These are phyloP conservation scores for Colletotrichum plurivorum DNA, from an alignment of 2,329 filamentous ascomycete species.

Conservation along the genomic window DNA sequence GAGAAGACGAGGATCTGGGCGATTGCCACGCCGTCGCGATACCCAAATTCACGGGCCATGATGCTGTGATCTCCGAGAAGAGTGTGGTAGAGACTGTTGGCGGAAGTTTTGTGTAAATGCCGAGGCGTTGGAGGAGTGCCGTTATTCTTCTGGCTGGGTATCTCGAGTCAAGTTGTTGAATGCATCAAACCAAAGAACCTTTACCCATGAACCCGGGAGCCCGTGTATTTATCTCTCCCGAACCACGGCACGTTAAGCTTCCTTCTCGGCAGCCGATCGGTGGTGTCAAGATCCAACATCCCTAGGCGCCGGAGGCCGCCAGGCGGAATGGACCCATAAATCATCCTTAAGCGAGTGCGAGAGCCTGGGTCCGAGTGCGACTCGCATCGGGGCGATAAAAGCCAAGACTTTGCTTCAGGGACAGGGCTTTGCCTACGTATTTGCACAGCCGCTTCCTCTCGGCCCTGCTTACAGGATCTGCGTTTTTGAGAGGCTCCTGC, in stretches of 20 bases:
- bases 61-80: background rate
- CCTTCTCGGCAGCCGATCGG: background rate
- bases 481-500: background rate
- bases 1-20: conserved; percentile 24
- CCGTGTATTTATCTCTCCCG: background rate
- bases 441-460: background rate
- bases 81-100: no score
- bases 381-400: background rate
- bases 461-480: background rate
- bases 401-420: no score
- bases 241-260: background rate
- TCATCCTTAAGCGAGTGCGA: conserved; percentile 19
- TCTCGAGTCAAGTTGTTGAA: no score
- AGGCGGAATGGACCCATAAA: background rate
- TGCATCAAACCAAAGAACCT: no score
- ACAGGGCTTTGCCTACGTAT: background rate
- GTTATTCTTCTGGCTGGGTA: no score
- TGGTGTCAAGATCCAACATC: background rate
- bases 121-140: no score
- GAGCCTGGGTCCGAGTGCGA: conserved; percentile 1
- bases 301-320: background rate
- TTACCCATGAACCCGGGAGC: background rate
- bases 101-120: no score
- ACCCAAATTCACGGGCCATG: conserved; percentile 29
- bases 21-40: conserved; percentile 37